A percentile compares a stretch with the other conserved stretches of the same genome.
phyloP scores from a whole-genome alignment of 768 basidiomycete species.

The Saitozyma podzolica region DNA sequence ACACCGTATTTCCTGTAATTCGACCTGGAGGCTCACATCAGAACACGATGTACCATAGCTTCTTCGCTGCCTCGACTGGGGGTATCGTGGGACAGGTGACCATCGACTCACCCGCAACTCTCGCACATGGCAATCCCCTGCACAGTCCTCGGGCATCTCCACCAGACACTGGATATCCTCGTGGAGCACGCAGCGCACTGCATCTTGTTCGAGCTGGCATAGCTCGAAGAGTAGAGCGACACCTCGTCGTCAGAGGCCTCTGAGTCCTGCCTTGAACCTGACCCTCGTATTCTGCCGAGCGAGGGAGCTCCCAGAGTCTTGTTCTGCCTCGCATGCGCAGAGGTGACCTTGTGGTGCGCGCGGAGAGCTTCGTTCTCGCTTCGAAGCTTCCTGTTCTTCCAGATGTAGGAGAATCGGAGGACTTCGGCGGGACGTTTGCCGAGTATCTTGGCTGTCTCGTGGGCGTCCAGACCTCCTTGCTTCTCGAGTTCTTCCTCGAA shows the following conservation, averaged over 20 bases:
- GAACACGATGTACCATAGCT: neutral
- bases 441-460: slow-evolving; percentile 40
- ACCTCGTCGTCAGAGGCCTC: slow-evolving; percentile 68
- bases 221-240: slow-evolving; percentile 64
- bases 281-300: slow-evolving; percentile 31
- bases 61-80: neutral
- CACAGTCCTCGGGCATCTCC: slow-evolving; percentile 89
- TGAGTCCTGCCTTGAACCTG: slow-evolving; percentile 11
- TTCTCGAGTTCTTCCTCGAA: slow-evolving; percentile 43
- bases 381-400: slow-evolving; percentile 44
- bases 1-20: slow-evolving; percentile 95
- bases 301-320: slow-evolving; percentile 44
- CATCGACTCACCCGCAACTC: slow-evolving; percentile 62
- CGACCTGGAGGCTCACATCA: slow-evolving; percentile 45
- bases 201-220: slow-evolving; percentile 58
- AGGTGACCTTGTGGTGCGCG: slow-evolving; percentile 34
- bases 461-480: slow-evolving; percentile 43
- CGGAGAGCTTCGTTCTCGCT: slow-evolving; percentile 42
- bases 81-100: neutral
- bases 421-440: slow-evolving; percentile 39
- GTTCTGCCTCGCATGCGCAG: slow-evolving; percentile 35
- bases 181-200: slow-evolving; percentile 80
- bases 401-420: slow-evolving; percentile 49
- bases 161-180: slow-evolving; percentile 77
- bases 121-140: slow-evolving; percentile 77